Conservation (phyloP, 345 rosid genomes). For the Pugionium dolabratum region DNA sequence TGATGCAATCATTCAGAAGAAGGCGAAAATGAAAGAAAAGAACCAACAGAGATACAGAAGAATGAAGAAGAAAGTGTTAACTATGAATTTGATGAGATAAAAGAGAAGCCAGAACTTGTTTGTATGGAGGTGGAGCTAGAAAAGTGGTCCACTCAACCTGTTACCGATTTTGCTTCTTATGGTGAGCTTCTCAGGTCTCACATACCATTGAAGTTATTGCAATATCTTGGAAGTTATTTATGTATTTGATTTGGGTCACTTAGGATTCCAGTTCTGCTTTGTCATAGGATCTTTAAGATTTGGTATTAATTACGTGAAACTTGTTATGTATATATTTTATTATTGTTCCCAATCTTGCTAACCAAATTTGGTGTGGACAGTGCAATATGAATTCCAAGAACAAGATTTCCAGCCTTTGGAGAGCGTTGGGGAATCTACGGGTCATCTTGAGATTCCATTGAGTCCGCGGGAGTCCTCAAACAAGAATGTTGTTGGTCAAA, state of each 20-base stretch:
- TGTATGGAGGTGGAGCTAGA: constrained; percentile 15
- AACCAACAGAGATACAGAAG: constrained; percentile 12
- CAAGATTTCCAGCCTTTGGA: neutral
- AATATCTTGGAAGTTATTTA: neutral
- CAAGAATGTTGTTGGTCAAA: neutral
- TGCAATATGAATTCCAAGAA: neutral
- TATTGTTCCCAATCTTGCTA: constrained; percentile 1
- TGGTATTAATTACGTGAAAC: constrained; percentile 5
- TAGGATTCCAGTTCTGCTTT: constrained; percentile 13
- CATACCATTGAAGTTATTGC: constrained; percentile 11
- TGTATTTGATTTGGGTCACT: neutral
- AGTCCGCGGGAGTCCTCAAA: constrained; percentile 33
- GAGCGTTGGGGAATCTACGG: neutral
- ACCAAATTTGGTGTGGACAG: constrained; percentile 21
- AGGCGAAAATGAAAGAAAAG: constrained; percentile 8
- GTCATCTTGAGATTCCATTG: neutral
- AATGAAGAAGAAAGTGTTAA: constrained; percentile 1
- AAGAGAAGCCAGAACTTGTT: constrained; percentile 44
- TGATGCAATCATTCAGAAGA: constrained; percentile 7
- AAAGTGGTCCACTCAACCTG: constrained; percentile 8
- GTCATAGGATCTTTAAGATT: constrained; percentile 12
- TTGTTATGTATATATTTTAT: neutral
- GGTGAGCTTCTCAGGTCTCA: constrained; percentile 23
- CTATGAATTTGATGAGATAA: neutral
- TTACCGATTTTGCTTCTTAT: neutral